Conservation (phyloP, 148 eudicot species). For the Bassia scoparia region DNA sequence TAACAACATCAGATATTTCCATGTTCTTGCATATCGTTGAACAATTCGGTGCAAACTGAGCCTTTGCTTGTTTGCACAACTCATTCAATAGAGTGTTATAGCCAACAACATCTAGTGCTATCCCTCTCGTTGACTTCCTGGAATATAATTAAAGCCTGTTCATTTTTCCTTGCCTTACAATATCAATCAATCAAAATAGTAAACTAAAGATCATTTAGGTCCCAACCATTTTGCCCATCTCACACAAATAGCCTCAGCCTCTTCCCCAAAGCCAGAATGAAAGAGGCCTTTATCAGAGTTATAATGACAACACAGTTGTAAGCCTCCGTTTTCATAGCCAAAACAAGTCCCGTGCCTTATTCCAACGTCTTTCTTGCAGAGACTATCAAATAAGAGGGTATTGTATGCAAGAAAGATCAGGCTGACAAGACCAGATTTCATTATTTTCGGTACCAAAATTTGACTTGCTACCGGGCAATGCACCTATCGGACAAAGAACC, state of each 20-base stretch:
- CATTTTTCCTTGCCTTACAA: background rate
- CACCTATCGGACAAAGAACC: too few relatives aligned
- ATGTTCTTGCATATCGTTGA: too few relatives aligned
- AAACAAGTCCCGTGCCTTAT: background rate
- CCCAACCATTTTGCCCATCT: conserved; percentile 12
- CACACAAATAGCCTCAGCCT: background rate
- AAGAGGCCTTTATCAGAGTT: too few relatives aligned
- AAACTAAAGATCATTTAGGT: background rate
- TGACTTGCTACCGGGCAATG: too few relatives aligned
- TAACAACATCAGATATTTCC: too few relatives aligned
- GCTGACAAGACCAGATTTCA: background rate
- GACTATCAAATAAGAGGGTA: background rate
- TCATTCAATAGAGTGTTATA: conserved; percentile 4
- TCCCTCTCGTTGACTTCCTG: background rate
- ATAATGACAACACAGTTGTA: background rate
- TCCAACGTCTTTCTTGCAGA: background rate
- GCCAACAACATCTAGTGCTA: background rate
- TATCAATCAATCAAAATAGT: background rate
- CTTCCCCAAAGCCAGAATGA: background rate
- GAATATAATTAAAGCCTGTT: background rate
- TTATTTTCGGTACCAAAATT: too few relatives aligned
- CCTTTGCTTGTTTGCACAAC: too few relatives aligned
- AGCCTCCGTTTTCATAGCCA: background rate
- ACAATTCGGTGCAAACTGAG: too few relatives aligned
- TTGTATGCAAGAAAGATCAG: background rate